Evolutionary conservation across 257 asterid species (phyloP), one percentile per base, ranked within the genome.

Genomic region (Verbascum thapsus): DNA sequence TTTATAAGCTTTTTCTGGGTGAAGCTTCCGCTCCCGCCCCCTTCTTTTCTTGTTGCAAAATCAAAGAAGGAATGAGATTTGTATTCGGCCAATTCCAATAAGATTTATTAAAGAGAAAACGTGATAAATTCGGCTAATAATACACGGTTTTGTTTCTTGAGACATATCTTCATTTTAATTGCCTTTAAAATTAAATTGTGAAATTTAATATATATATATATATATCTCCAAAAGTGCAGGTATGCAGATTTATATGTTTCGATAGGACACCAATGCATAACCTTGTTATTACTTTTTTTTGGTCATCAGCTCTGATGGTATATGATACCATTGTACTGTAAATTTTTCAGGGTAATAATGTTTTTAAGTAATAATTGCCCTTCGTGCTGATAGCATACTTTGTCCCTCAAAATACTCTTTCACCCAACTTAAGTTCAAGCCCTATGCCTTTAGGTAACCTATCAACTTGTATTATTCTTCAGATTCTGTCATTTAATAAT

Each of bases 1-100:
- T 10, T n/a, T 38, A 7, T 49, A 11, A 48, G 59, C 74, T 32
- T 43, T 74, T 19, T 45, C 56, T 61, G 60, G 74, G 43, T 57
- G 69, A 61, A 60, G 32, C 64, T 57, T 58, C 35, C 12, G 4
- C 8, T 68, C 23, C 44, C 64, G 51, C 53, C 35, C 12, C 7
- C 8, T 68, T 39, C 44, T 17, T 61, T 44, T 12, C 16, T 39
- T 61, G 62, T 57, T 68, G 67, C 38, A 49, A 61, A 50, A 50
- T 49, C 11, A 43, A 63, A 53, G 60, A 70, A 47, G 63, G 49
- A 19, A 23, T 54, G 56, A 62, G 52, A 18, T 44, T 45, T 73
- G 66, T 61, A 44, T 52, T 67, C n/a, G 49, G 43, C 51, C 34
- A 34, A 51, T 48, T 54, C 39, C 53, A 2, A 9, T 53, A 32